Conservation (phyloP, 2,329 filamentous ascomycete species). For the Calonectria ilicicola region DNA sequence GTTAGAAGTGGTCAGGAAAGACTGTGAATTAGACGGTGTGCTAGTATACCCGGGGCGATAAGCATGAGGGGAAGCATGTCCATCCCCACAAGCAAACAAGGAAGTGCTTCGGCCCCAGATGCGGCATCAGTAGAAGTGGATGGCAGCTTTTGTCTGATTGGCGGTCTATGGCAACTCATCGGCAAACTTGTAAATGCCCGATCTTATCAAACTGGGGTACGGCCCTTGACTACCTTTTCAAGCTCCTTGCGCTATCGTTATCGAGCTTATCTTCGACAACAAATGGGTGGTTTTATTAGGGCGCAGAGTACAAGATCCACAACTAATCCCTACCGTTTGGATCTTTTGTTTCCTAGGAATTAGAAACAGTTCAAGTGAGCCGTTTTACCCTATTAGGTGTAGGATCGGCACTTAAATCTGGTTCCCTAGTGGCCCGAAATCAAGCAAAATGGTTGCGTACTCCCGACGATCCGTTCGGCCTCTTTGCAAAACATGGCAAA, state of each 20-base stretch:
- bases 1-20: neutral
- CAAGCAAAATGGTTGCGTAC: neutral
- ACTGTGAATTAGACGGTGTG: neutral
- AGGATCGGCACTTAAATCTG: neutral
- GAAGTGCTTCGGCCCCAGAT: slow-evolving; percentile 3
- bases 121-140: neutral
- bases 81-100: slow-evolving; percentile 4
- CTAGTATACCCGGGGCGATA: neutral
- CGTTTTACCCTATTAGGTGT: neutral
- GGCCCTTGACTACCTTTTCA: neutral
- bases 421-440: neutral
- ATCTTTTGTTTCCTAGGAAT: neutral
- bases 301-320: neutral
- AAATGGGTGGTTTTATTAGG: neutral
- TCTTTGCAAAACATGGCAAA: neutral
- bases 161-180: neutral
- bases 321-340: neutral
- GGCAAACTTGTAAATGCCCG: neutral
- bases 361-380: neutral
- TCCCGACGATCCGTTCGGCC: neutral
- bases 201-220: neutral
- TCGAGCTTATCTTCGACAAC: neutral
- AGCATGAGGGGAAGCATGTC: slow-evolving; percentile 18
- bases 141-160: neutral
- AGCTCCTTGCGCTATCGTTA: neutral